phyloP scores from a whole-genome alignment of 306 rosid species.

The Alnus glutinosa region DNA sequence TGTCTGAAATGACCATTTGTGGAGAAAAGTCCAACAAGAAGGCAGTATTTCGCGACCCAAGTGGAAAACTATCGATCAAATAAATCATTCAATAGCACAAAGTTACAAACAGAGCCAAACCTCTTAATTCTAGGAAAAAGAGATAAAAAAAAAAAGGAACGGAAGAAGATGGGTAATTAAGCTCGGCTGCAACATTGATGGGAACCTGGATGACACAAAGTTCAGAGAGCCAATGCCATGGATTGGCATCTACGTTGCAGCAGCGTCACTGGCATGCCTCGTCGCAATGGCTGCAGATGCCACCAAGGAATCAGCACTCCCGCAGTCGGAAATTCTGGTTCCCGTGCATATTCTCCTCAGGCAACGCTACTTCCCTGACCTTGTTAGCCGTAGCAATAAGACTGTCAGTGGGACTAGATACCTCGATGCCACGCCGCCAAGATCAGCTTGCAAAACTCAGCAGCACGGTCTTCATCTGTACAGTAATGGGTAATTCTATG shows the following conservation, averaged over 20 bases:
- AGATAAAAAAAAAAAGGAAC: neutral
- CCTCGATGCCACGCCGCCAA: conserved; percentile 70
- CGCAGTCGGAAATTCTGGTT: conserved; percentile 68
- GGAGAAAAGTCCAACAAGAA: neutral
- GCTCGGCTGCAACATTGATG: conserved; percentile 52
- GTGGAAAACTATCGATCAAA: neutral
- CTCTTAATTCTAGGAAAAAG: neutral
- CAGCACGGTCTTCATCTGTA: conserved; percentile 69
- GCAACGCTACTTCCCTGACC: conserved; percentile 81
- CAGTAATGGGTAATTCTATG: conserved; percentile 72
- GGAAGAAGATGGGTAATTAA: conserved; percentile 41
- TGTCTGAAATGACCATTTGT: no score
- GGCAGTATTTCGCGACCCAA: neutral
- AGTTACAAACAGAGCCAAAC: neutral
- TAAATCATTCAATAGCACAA: neutral
- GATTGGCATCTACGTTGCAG: conserved; percentile 83
- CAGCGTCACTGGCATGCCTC: conserved; percentile 67
- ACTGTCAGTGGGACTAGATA: conserved; percentile 74
- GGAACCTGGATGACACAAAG: conserved; percentile 54
- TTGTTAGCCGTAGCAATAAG: conserved; percentile 62
- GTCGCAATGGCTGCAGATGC: conserved; percentile 62
- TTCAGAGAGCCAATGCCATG: conserved; percentile 89
- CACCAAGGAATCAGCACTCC: conserved; percentile 54
- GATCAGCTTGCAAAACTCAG: conserved; percentile 86
- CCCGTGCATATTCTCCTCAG: conserved; percentile 67